A percentile compares a stretch with the other conserved stretches of the same genome.
Evolutionary conservation across 1,139 yeast species (phyloP).

Genomic region (Arxiozyma bovina): DNA sequence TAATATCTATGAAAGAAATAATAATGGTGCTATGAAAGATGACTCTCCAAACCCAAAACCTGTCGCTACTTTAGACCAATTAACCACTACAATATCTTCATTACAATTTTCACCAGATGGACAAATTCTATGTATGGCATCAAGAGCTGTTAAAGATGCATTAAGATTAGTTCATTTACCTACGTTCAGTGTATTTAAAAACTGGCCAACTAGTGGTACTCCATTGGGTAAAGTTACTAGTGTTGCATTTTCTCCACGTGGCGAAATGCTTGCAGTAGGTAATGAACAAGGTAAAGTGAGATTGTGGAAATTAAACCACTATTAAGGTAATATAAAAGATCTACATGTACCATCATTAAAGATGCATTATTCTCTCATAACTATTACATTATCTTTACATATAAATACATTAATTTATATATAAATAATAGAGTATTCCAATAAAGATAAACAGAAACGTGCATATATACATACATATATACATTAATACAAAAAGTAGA

Average conservation of each 20-base stretch:
- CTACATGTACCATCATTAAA: neutral
- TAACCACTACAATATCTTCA: slow-evolving; percentile 72
- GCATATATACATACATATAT: too few species aligned
- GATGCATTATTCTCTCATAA: neutral
- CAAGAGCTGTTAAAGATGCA: slow-evolving; percentile 80
- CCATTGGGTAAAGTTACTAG: slow-evolving; percentile 89
- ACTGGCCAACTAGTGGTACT: slow-evolving; percentile 97
- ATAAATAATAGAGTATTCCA: too few species aligned
- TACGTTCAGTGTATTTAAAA: slow-evolving; percentile 72
- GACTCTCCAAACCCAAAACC: slow-evolving; percentile 33
- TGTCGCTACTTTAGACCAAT: slow-evolving; percentile 59
- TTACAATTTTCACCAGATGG: slow-evolving; percentile 80
- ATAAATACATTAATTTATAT: too few species aligned
- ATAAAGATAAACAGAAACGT: neutral
- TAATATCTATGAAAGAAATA: slow-evolving; percentile 57
- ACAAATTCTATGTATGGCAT: slow-evolving; percentile 77
- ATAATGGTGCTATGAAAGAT: slow-evolving; percentile 15
- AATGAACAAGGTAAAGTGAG: slow-evolving; percentile 87
- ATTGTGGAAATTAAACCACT: slow-evolving; percentile 82
- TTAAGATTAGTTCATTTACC: slow-evolving; percentile 83
- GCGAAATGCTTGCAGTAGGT: slow-evolving; percentile 80
- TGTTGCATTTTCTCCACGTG: slow-evolving; percentile 71
- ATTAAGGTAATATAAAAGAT: slow-evolving; percentile 25
- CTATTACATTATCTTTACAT: too few species aligned
- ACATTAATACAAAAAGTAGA: too few species aligned